Evolutionary conservation across 2,329 filamentous ascomycete species (phyloP).

Genomic region (Atkinsonella hypoxylon): DNA sequence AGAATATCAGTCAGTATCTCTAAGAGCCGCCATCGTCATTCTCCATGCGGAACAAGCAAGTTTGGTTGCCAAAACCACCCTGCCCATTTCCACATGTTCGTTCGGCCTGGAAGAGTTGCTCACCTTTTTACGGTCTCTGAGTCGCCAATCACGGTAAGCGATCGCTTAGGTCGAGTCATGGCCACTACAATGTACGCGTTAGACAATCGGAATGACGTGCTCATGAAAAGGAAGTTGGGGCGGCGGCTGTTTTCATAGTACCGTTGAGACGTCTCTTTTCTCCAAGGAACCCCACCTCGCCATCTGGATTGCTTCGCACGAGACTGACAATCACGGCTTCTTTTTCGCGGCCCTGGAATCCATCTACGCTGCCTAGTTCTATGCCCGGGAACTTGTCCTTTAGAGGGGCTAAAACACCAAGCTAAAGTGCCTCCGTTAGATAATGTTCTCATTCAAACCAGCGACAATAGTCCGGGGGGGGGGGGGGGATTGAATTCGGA

Average conservation of each 20-base stretch:
- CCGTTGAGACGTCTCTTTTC: conserved; percentile 90
- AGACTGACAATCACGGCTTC: conserved; percentile 88
- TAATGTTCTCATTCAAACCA: not conserved
- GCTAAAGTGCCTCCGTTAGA: conserved; percentile 28
- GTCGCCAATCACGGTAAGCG: conserved; percentile 83
- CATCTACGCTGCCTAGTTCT: conserved; percentile 93
- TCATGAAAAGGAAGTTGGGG: conserved; percentile 1
- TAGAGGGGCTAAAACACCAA: conserved; percentile 66
- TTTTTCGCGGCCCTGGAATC: conserved; percentile 94
- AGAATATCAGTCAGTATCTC: not conserved
- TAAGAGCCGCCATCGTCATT: not conserved
- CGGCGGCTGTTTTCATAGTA: conserved; percentile 23
- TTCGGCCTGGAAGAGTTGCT: conserved; percentile 29
- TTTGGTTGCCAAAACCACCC: too few species aligned
- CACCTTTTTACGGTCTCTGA: conserved; percentile 85
- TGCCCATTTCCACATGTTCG: too few species aligned
- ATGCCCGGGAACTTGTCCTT: conserved; percentile 74
- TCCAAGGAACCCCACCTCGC: conserved; percentile 84
- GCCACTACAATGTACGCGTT: conserved; percentile 55
- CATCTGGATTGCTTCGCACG: conserved; percentile 79
- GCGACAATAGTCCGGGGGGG: not conserved
- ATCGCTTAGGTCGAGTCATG: conserved; percentile 89
- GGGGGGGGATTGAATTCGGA: too few species aligned
- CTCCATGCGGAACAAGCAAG: too few species aligned
- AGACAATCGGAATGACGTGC: not conserved